Conservation (phyloP, 2,329 filamentous ascomycete species). For the Stachybotrys chartarum region DNA sequence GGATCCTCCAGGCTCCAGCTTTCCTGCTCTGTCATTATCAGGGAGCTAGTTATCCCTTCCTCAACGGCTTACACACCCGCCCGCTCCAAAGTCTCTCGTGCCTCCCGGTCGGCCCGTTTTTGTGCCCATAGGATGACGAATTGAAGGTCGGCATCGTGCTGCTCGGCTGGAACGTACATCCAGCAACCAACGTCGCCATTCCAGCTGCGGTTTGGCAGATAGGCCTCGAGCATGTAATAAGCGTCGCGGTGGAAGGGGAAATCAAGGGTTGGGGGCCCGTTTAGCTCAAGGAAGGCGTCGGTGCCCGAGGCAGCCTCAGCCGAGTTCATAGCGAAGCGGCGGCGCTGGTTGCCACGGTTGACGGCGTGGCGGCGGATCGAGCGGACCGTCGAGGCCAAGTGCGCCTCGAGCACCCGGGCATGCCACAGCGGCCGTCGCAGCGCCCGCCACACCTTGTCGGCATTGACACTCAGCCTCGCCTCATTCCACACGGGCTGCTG, state of each 20-base stretch:
- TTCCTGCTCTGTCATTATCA: too few species aligned
- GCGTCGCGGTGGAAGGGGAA: conserved; percentile 1
- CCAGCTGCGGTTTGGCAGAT: conserved; percentile 1
- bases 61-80: too few species aligned
- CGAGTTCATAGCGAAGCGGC: conserved; percentile 1
- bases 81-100: not conserved
- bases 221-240: conserved; percentile 1
- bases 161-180: conserved; percentile 1
- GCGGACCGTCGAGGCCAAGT: not conserved
- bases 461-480: not conserved
- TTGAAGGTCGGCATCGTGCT: not conserved
- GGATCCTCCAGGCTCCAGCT: too few species aligned
- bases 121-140: not conserved
- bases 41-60: too few species aligned
- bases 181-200: not conserved
- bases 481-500: conserved; percentile 1
- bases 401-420: not conserved
- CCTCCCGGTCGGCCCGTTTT: not conserved
- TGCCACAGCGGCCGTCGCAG: not conserved
- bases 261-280: not conserved
- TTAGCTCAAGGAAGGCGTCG: not conserved
- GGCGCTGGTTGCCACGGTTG: not conserved
- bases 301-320: conserved; percentile 1
- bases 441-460: conserved; percentile 1
- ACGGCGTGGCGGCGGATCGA: conserved; percentile 1